Evolutionary conservation across 495 filamentous ascomycete species (phyloP), one percentile per base, ranked within the genome.

Genomic region (Margaritispora aquatica): DNA sequence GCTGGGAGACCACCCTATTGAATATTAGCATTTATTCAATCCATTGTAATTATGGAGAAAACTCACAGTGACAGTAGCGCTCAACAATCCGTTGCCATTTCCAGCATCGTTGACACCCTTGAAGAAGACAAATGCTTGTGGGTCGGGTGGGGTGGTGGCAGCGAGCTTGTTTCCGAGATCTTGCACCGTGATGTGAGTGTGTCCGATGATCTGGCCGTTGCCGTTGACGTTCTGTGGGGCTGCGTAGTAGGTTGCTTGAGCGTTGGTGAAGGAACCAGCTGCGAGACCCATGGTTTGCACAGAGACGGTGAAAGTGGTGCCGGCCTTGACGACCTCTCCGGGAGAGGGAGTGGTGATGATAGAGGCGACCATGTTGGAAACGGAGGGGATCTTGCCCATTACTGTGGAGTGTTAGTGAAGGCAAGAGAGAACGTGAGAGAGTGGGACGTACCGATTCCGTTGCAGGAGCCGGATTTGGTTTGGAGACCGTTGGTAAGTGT

Each of bases 81-180:
- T 64, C 21, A 88, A 72, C 0, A 73, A 63, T 26, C 86, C 86
- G 0, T 84, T 66, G 26, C 85, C 84, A 65, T 89, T 74, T 52
- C 85, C 86, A 41, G 68, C 76, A 65, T 88, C 86, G 65, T 89
- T 88, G 74, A 89, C 84, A 62, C 86, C 86, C 75, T 89, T 88
- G 79, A 89, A 89, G 75, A 88, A 87, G 57, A 71, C 81, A 60
- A 89, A 88, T 41, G 68, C 69, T 15, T 58, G 69, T 47, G 84
- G 71, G 54, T 84, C 77, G 0, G 83, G 79, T 27, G 83, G 78
- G 21, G 69, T 65, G 19, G 66, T 72, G 22, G 76, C 80, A 64
- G 69, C 78, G 59, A 79, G 62, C 51, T 63, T 71, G 69, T 73
- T 73, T 46, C 80, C 80, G 31, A 85, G 65, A 59, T 81, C 73